Conservation (phyloP, 1,284 basidiomycete species). For the Thecaphora frezii region DNA sequence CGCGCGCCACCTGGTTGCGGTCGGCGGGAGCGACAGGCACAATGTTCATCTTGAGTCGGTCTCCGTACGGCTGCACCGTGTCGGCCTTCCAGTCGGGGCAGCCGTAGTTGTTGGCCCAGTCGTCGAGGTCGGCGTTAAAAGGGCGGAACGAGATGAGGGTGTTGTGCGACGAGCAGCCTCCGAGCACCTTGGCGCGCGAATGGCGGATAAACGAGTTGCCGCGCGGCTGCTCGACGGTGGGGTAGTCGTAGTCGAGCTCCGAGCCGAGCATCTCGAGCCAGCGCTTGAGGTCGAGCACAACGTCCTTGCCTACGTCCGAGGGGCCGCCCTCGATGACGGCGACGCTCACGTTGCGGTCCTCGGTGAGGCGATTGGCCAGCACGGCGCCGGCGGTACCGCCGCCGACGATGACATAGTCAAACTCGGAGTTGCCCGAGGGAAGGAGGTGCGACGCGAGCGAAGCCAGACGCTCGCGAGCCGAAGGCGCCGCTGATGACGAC, state of each 20-base stretch:
- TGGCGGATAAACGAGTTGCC: slow-evolving; percentile 60
- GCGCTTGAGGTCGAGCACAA: slow-evolving; percentile 55
- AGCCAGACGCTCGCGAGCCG: slow-evolving; percentile 42
- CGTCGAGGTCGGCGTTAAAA: slow-evolving; percentile 58
- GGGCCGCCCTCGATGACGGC: slow-evolving; percentile 60
- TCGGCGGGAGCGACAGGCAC: slow-evolving; percentile 58
- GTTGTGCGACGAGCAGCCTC: slow-evolving; percentile 60
- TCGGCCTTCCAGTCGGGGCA: slow-evolving; percentile 52
- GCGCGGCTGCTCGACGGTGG: slow-evolving; percentile 55
- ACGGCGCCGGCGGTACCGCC: slow-evolving; percentile 59
- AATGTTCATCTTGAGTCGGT: slow-evolving; percentile 58
- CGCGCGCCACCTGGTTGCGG: slow-evolving; percentile 56
- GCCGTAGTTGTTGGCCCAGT: slow-evolving; percentile 54
- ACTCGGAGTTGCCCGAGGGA: slow-evolving; percentile 47
- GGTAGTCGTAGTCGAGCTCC: slow-evolving; percentile 59
- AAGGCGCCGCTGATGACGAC: slow-evolving; percentile 8
- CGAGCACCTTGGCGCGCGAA: slow-evolving; percentile 56
- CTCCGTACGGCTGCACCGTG: slow-evolving; percentile 57
- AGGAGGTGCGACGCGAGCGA: slow-evolving; percentile 51
- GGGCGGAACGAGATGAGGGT: slow-evolving; percentile 60
- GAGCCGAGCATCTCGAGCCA: slow-evolving; percentile 59
- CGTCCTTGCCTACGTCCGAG: slow-evolving; percentile 52
- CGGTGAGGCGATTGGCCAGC: slow-evolving; percentile 58
- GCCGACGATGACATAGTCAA: slow-evolving; percentile 58
- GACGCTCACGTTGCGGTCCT: slow-evolving; percentile 53